phyloP scores from a whole-genome alignment of 73 alveolate genomes.

The Paramecium sexaurelia region DNA sequence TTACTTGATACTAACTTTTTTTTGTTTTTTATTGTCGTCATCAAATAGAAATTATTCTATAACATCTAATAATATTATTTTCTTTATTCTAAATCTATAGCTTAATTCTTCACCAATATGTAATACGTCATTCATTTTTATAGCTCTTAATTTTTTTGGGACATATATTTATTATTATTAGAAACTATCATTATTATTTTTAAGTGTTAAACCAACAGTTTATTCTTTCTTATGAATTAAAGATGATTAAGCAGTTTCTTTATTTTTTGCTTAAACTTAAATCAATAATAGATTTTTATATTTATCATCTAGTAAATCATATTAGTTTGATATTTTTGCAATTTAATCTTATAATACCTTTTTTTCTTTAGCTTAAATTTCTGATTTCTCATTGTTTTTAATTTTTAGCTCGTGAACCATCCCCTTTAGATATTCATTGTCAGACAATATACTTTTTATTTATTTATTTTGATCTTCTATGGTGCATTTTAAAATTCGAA shows the following conservation, averaged over 20 bases:
- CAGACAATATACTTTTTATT: background rate
- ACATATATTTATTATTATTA: background rate
- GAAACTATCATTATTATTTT: background rate
- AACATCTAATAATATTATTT: slow-evolving; percentile 28
- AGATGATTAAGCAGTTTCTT: slow-evolving; percentile 18
- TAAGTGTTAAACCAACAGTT: background rate
- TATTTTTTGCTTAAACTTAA: slow-evolving; percentile 28
- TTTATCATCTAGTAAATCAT: slow-evolving; percentile 39
- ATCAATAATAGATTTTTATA: slow-evolving; percentile 37
- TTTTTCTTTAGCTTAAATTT: background rate
- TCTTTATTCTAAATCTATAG: slow-evolving; percentile 40
- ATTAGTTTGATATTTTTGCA: slow-evolving; percentile 15
- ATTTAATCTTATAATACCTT: slow-evolving; percentile 33
- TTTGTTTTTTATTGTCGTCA: slow-evolving; percentile 29
- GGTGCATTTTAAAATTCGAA: background rate
- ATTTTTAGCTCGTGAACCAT: slow-evolving; percentile 47
- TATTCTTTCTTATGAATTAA: background rate
- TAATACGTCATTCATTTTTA: background rate
- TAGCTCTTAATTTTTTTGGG: slow-evolving; percentile 43
- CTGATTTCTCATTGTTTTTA: slow-evolving; percentile 36
- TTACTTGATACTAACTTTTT: background rate
- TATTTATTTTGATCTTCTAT: background rate
- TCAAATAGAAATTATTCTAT: slow-evolving; percentile 48
- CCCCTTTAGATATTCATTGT: slow-evolving; percentile 37
- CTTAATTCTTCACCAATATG: slow-evolving; percentile 5